Evolutionary conservation across 768 basidiomycete genomes (phyloP).

Genomic region (Hortiboletus flavorubellus): DNA sequence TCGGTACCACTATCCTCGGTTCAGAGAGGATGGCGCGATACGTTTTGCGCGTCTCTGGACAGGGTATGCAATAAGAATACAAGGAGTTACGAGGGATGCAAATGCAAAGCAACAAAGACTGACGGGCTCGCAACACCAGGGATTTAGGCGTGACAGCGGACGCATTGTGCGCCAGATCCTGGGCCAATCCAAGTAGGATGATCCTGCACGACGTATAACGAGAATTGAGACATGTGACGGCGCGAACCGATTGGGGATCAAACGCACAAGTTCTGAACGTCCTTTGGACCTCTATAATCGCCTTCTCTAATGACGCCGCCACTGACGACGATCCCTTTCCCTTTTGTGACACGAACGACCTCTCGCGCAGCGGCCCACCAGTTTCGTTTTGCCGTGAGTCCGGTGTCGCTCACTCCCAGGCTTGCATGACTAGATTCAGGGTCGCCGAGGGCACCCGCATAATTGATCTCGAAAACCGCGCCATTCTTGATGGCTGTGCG

Average conservation of each 20-base stretch:
- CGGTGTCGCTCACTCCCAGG: constrained; percentile 51
- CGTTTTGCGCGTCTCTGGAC: constrained; percentile 72
- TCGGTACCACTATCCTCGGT: constrained; percentile 60
- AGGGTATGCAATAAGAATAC: not conserved
- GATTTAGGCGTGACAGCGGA: constrained; percentile 61
- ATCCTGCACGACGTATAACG: constrained; percentile 42
- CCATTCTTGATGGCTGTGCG: constrained; percentile 80
- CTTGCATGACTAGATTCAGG: constrained; percentile 43
- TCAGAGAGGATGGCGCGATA: constrained; percentile 79
- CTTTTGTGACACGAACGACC: constrained; percentile 75
- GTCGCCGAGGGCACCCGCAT: constrained; percentile 69
- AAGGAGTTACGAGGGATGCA: not conserved
- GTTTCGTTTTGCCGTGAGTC: constrained; percentile 60
- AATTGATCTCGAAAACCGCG: constrained; percentile 77
- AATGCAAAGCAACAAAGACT: constrained; percentile 21
- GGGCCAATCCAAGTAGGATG: constrained; percentile 61
- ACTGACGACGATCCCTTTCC: constrained; percentile 70
- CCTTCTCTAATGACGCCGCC: constrained; percentile 59
- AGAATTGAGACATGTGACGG: not conserved
- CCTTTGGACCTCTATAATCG: constrained; percentile 67
- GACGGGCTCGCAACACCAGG: constrained; percentile 69
- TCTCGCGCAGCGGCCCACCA: constrained; percentile 85
- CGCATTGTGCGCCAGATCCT: constrained; percentile 64
- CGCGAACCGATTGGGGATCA: not conserved
- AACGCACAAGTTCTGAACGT: constrained; percentile 73